These are phyloP conservation scores for Calycina herbarum DNA, from an alignment of 2,329 filamentous ascomycete species.

Conservation along the genomic window DNA sequence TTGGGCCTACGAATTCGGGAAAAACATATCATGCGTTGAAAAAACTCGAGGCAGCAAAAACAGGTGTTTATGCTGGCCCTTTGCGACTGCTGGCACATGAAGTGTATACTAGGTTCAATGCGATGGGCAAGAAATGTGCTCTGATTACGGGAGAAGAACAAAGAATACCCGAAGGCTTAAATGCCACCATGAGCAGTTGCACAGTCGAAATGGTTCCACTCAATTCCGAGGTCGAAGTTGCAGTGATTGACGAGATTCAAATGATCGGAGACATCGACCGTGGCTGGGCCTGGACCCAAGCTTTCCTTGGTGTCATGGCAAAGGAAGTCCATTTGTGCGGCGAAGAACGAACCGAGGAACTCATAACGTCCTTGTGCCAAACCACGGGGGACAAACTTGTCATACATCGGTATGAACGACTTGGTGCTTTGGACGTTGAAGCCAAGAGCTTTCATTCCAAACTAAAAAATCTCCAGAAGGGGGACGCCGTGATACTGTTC, in stretches of 20 bases:
- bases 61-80: constrained; percentile 87
- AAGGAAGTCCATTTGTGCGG: constrained; percentile 92
- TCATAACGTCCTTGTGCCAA: constrained; percentile 76
- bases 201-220: constrained; percentile 86
- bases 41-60: constrained; percentile 71
- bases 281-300: constrained; percentile 94
- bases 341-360: constrained; percentile 76
- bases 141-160: constrained; percentile 91
- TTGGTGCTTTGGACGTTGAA: constrained; percentile 75
- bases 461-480: constrained; percentile 72
- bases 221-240: constrained; percentile 65
- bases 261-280: constrained; percentile 83
- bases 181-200: constrained; percentile 71
- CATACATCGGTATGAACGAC: constrained; percentile 78
- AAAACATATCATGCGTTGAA: constrained; percentile 96
- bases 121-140: constrained; percentile 74
- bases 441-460: constrained; percentile 61
- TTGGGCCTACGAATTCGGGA: constrained; percentile 95
- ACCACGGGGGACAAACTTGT: constrained; percentile 79
- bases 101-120: constrained; percentile 83
- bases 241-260: constrained; percentile 97
- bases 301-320: constrained; percentile 81
- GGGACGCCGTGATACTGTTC: constrained; percentile 88
- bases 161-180: constrained; percentile 60
- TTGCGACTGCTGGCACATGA: constrained; percentile 88